Percentiles rank a stretch among this genome's conserved stretches.
Evolutionary conservation across 2,329 filamentous ascomycete genomes (phyloP).

Genomic region (Colletotrichum aenigma): DNA sequence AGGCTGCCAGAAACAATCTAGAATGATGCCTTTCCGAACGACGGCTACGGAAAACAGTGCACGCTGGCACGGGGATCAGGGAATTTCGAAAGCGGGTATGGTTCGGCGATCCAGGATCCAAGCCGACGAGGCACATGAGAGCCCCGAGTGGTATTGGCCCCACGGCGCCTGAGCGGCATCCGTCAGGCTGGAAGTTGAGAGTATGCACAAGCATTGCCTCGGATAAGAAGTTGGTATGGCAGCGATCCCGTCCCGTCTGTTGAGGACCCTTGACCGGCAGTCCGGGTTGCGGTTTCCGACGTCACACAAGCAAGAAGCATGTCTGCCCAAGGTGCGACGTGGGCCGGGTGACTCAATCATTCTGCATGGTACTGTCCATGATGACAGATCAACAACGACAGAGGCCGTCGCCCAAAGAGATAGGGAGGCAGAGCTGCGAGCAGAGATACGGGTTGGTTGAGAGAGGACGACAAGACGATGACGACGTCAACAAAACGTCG

Average conservation of each 20-base stretch:
- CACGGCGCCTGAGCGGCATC: not conserved
- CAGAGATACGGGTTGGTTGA: not conserved
- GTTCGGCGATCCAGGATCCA: not conserved
- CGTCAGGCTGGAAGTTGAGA: not conserved
- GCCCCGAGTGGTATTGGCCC: not conserved
- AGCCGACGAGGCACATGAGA: not conserved
- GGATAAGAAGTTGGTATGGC: not conserved
- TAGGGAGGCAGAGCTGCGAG: not conserved
- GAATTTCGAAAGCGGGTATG: not conserved
- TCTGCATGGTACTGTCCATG: not conserved
- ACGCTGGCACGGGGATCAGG: not conserved
- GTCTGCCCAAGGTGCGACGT: not conserved
- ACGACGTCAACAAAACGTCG: not conserved
- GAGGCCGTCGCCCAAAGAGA: not conserved
- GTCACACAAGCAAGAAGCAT: slow-evolving; percentile 3
- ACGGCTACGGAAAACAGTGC: not conserved
- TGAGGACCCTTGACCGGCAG: not conserved
- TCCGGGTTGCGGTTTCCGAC: not conserved
- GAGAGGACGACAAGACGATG: not conserved
- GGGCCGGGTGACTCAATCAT: not conserved
- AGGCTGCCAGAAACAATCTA: not conserved
- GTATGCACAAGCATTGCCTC: not conserved
- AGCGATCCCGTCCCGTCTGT: not conserved
- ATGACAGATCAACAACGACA: not conserved
- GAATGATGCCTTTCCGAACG: not conserved